Evolutionary conservation across 192 early-diverging fungal genomes (phyloP), one percentile per base, ranked within the genome.

Genomic region (Coemansia sp.): DNA sequence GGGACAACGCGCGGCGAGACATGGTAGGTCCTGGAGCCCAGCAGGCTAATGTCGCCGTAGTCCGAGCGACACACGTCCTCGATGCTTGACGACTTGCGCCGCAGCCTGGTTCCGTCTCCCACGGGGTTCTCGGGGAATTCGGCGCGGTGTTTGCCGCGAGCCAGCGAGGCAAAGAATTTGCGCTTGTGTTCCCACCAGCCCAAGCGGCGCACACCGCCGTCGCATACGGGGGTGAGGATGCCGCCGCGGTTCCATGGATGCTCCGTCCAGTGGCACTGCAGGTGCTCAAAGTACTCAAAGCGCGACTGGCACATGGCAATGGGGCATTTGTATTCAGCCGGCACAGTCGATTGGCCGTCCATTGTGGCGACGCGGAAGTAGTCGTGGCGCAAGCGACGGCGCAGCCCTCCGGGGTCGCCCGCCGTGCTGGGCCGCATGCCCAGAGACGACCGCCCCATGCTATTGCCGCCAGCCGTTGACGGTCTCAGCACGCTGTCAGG

Each of bases 201-300:
- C 21, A 74, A 43, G n/a, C 66, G 34, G 24, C 72, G 58, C 19
- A 74, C 63, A 0, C 72, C 72, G 9, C 72, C 72, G 0, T 65
- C 72, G 1, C 61, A 34, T 4, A 74, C 72, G 0, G 72, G 72
- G 35, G 68, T 18, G n/a, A 74, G 35, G 8, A 64, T 54, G 0
- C 62, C 57, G 21, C 72, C 65, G 19, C 72, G 36, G 56, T 74
- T 74, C 72, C 72, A 74, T 15, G 72, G 72, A 41, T 74, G 72
- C 14, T 22, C 24, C 14, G 46, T 27, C 72, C 72, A 74, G 38
- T 74, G 72, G 4, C 18, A n/a, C 18, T 58, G 61, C 26, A 74
- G 53, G 12, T 53, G 24, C 9, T 58, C 53, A 61, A 74, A 74
- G 46, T 17, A 17, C 29, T 8, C 7, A 34, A 66, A 74, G 18